Evolutionary conservation across 208 protist genomes (phyloP), one percentile per base, ranked within the genome.

Genomic region (Leishmania turanica): DNA sequence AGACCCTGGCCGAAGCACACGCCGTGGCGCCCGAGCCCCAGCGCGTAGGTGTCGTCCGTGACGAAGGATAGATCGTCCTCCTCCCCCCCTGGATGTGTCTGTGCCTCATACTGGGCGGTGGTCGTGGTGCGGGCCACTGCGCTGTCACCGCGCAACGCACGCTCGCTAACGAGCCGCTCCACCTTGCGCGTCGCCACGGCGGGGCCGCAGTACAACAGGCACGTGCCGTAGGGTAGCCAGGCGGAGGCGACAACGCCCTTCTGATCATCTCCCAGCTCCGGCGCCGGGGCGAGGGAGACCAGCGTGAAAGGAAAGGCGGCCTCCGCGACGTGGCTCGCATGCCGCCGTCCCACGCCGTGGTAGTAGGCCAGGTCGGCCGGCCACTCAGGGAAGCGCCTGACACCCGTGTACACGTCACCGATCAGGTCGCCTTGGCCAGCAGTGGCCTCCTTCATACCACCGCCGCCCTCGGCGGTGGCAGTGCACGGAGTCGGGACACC

Each of bases 1-100:
- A 96, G 83, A 13, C 92, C 90, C 70, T 96, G 94, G 3, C 94
- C 94, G 78, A 95, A 96, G 83, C 92, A 96, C 45, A 96, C 80
- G 45, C 84, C 88, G 54, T 95, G 87, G n/a, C 79, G 64, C 31
- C 90, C 94, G 0, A 97, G 84, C 3, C 92, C 91, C n/a, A 97
- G 75, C 24, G 92, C 94, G 85, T 97, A 97, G 9, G 92, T 96
- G 86, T 94, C 92, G 75, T 97, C 93, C 8, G 68, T 79, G 34
- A 82, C 83, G 65, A 96, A 88, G 47, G 83, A 83, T 5, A 90
- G 54, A 53, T 95, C 91, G n/a, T 89, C 87, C 45, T 90, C 74
- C 19, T 60, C 47, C 45, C 27, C 81, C 37, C 11, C 68, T n/a
- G 8, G 19, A 4, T 53, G 24, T 1, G 68, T 19, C 27, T 9